Percentiles rank a stretch among this genome's conserved stretches.
Evolutionary conservation across 352 stramenopile species (phyloP).

Genomic region (Saprolegnia diclina): DNA sequence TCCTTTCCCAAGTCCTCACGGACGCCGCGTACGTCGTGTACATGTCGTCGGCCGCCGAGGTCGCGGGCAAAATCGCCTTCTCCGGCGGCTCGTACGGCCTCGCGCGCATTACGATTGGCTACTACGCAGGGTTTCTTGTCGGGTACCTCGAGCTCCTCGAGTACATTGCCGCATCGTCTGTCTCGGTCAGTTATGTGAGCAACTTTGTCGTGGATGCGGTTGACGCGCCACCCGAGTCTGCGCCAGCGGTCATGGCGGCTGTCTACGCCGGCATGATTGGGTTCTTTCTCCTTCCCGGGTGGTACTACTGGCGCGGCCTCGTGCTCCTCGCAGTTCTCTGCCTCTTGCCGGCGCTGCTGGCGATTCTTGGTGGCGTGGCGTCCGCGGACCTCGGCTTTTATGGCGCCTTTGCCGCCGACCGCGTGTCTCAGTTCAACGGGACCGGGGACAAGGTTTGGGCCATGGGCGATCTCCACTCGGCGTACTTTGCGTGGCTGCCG

Average conservation of each 20-base stretch:
- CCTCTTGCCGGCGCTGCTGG: not conserved
- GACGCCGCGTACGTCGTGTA: constrained; percentile 29
- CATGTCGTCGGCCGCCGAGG: constrained; percentile 29
- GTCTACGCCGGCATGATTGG: constrained; percentile 28
- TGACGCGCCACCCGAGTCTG: not conserved
- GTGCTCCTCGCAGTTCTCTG: not conserved
- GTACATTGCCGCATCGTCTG: constrained; percentile 34
- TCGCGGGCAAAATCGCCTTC: constrained; percentile 29
- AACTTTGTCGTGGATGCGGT: constrained; percentile 30
- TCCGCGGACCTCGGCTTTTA: not conserved
- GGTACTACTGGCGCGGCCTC: not conserved
- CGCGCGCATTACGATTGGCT: constrained; percentile 31
- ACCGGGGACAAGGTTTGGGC: not conserved
- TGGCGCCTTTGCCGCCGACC: not conserved
- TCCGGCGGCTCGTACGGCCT: constrained; percentile 33
- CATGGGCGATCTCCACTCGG: not conserved
- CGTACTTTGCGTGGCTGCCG: constrained; percentile 6
- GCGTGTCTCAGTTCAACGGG: not conserved
- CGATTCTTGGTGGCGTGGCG: not conserved
- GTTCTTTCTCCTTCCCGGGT: not conserved
- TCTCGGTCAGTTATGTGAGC: constrained; percentile 31
- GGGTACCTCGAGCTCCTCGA: constrained; percentile 31
- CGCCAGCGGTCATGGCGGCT: constrained; percentile 12
- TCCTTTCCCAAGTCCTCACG: not conserved
- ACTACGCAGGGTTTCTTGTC: constrained; percentile 31